Conservation (phyloP, 2,329 filamentous ascomycete genomes). For the Taxawa tesnikishii region DNA sequence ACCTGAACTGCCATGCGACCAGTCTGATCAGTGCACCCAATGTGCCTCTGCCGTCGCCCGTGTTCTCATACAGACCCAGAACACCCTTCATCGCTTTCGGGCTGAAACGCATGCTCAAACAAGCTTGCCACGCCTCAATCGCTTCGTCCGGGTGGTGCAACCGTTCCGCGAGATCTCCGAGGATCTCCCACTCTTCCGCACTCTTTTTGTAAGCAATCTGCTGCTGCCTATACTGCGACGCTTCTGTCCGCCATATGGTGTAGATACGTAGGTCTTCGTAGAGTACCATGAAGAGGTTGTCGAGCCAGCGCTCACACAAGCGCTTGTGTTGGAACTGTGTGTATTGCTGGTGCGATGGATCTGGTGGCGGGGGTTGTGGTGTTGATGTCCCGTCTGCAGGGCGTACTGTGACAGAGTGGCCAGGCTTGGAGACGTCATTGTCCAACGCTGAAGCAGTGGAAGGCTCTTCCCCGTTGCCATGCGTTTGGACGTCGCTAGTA, state of each 20-base stretch:
- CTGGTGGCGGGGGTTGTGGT: conserved; percentile 21
- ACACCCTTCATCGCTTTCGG: conserved; percentile 85
- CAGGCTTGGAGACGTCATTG: conserved; percentile 22
- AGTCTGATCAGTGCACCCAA: conserved; percentile 79
- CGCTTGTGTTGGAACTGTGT: conserved; percentile 95
- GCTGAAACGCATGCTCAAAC: conserved; percentile 77
- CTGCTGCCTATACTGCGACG: conserved; percentile 88
- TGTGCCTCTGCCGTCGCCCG: conserved; percentile 67
- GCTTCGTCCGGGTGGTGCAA: conserved; percentile 88
- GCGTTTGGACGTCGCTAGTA: conserved; percentile 12
- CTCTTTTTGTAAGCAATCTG: conserved; percentile 94
- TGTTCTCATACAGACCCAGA: conserved; percentile 63
- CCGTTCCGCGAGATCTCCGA: conserved; percentile 83
- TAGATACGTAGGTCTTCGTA: conserved; percentile 97
- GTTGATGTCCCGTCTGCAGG: conserved; percentile 17
- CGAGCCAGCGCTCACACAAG: conserved; percentile 92
- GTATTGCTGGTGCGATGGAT: conserved; percentile 58
- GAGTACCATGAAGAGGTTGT: conserved; percentile 97
- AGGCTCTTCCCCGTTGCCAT: conserved; percentile 18
- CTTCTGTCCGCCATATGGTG: conserved; percentile 97
- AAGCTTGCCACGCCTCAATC: conserved; percentile 83
- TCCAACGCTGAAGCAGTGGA: conserved; percentile 17
- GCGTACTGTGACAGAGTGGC: conserved; percentile 18
- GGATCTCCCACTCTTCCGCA: conserved; percentile 94
- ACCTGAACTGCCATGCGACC: conserved; percentile 96